Conservation (phyloP, 805 yeast species). For the Starmerella kuoi region DNA sequence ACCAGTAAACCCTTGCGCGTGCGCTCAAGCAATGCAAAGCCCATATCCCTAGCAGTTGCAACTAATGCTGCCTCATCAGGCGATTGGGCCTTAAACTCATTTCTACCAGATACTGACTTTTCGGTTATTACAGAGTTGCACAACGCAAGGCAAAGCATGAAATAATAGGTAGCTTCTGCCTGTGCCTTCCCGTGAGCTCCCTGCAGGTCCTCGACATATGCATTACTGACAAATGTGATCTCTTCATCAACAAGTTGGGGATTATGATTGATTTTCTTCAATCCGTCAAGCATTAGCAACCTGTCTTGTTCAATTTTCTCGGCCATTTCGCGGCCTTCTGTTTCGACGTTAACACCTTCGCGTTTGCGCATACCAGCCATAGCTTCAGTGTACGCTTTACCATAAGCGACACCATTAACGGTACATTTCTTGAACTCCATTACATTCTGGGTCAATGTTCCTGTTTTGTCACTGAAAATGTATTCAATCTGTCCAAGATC, state of each 20-base stretch:
- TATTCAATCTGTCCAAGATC: constrained; percentile 78
- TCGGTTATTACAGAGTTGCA: constrained; percentile 75
- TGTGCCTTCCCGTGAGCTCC: constrained; percentile 35
- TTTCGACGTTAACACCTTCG: constrained; percentile 48
- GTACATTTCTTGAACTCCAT: constrained; percentile 79
- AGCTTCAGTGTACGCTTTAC: constrained; percentile 70
- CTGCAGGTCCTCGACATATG: constrained; percentile 44
- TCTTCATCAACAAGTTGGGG: constrained; percentile 41
- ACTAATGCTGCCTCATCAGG: constrained; percentile 81
- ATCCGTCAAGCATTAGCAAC: constrained; percentile 36
- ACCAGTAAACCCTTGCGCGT: constrained; percentile 40
- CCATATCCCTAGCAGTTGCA: constrained; percentile 64
- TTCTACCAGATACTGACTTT: constrained; percentile 27
- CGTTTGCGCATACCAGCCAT: constrained; percentile 60
- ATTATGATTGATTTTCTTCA: constrained; percentile 33
- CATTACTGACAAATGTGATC: constrained; percentile 57
- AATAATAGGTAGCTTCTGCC: constrained; percentile 40
- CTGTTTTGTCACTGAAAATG: constrained; percentile 72
- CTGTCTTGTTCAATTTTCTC: constrained; percentile 37
- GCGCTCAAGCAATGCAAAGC: constrained; percentile 50
- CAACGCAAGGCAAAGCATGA: constrained; percentile 59
- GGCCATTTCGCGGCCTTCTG: constrained; percentile 39
- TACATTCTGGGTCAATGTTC: constrained; percentile 70
- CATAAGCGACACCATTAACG: constrained; percentile 56
- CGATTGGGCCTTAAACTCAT: constrained; percentile 66